Conservation (phyloP, 2,329 filamentous ascomycete genomes). For the Fusarium kyushuense region DNA sequence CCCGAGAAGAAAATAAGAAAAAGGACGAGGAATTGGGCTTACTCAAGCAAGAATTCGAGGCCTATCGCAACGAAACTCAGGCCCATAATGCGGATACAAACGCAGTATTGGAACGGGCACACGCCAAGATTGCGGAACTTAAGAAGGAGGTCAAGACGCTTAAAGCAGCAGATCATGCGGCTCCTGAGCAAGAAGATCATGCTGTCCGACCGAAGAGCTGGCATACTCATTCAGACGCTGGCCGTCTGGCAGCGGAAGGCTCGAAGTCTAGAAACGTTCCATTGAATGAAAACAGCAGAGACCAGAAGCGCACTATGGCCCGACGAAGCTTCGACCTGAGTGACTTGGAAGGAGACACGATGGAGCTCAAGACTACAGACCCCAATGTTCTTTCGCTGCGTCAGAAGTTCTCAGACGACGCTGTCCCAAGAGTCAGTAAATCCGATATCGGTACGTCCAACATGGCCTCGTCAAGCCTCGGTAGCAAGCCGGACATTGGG, state of each 20-base stretch:
- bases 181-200: constrained; percentile 18
- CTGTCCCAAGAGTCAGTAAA: constrained; percentile 26
- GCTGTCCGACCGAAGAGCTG: constrained; percentile 48
- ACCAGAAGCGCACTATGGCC: constrained; percentile 19
- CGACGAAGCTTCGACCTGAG: constrained; percentile 49
- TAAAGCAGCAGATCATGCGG: constrained; percentile 49
- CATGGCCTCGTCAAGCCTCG: constrained; percentile 30
- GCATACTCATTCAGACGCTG: constrained; percentile 45
- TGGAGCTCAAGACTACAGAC: constrained; percentile 34
- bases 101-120: constrained; percentile 67
- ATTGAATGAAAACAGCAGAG: not conserved
- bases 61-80: constrained; percentile 66
- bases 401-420: constrained; percentile 53
- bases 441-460: constrained; percentile 31
- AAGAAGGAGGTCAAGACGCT: constrained; percentile 65
- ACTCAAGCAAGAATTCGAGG: constrained; percentile 65
- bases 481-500: constrained; percentile 48
- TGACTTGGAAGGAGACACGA: constrained; percentile 33
- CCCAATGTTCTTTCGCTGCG: constrained; percentile 48
- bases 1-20: constrained; percentile 58
- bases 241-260: constrained; percentile 24
- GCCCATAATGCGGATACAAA: constrained; percentile 66
- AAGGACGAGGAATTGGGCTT: constrained; percentile 64
- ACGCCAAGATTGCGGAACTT: constrained; percentile 67
- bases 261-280: not conserved